Evolutionary conservation across 805 yeast species (phyloP).

Genomic region (Blastobotrys attinorum): DNA sequence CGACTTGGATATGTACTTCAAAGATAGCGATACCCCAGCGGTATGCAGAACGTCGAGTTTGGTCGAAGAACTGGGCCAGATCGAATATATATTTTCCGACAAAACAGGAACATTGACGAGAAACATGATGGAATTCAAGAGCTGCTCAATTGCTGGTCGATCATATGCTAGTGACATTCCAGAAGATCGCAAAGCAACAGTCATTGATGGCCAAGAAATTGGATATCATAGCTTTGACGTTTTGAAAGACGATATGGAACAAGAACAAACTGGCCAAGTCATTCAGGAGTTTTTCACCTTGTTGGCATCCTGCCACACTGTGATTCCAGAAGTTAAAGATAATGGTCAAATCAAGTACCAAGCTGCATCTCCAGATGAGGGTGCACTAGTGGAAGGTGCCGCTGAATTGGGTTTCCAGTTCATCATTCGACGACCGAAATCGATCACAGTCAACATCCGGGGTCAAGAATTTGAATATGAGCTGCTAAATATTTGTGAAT

Average conservation of each 20-base stretch:
- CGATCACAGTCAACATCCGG: conserved; percentile 55
- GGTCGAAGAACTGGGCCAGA: conserved; percentile 96
- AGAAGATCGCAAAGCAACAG: conserved; percentile 71
- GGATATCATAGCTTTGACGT: conserved; percentile 71
- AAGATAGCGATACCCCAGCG: conserved; percentile 84
- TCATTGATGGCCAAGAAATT: conserved; percentile 70
- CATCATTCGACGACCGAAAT: conserved; percentile 74
- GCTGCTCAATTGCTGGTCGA: conserved; percentile 87
- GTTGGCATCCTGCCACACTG: conserved; percentile 93
- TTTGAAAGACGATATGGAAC: conserved; percentile 40
- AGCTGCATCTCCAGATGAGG: conserved; percentile 99
- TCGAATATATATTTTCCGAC: conserved; percentile 92
- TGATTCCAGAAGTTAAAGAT: conserved; percentile 73
- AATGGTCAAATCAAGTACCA: conserved; percentile 66
- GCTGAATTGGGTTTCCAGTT: conserved; percentile 81
- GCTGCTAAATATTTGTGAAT: conserved; percentile 85
- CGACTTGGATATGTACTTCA: conserved; percentile 88
- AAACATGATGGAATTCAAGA: conserved; percentile 93
- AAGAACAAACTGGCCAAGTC: conserved; percentile 29
- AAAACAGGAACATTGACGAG: conserved; percentile 96
- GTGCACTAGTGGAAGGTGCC: conserved; percentile 96
- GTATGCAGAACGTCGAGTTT: conserved; percentile 91
- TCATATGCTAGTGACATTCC: conserved; percentile 86
- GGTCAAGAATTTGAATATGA: conserved; percentile 58
- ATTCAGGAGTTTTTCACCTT: conserved; percentile 76